Evolutionary conservation across 2,329 filamentous ascomycete species (phyloP).

Genomic region (Aspergillus brasiliensis): DNA sequence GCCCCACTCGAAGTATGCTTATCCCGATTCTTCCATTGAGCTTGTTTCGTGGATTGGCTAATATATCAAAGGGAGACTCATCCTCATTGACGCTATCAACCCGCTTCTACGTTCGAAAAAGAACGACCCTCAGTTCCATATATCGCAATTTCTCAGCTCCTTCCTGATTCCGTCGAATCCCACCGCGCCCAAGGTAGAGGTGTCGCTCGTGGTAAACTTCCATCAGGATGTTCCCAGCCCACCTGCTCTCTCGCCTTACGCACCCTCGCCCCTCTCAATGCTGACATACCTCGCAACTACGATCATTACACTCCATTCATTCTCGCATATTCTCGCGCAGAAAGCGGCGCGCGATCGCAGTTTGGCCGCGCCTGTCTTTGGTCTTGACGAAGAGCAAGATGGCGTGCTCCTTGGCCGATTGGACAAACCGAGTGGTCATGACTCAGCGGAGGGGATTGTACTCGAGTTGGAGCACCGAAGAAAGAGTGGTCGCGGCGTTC

Average conservation of each 20-base stretch:
- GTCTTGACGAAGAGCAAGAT: constrained; percentile 74
- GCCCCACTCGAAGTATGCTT: constrained; percentile 32
- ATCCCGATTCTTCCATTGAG: background rate
- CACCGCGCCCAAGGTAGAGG: constrained; percentile 39
- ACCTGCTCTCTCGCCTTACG: constrained; percentile 41
- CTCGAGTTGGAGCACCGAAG: constrained; percentile 84
- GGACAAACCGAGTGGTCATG: constrained; percentile 35
- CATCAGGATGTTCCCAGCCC: constrained; percentile 74
- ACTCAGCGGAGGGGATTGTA: constrained; percentile 63
- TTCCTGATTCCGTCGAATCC: constrained; percentile 59
- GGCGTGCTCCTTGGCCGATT: constrained; percentile 72
- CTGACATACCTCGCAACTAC: constrained; percentile 87
- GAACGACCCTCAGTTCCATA: constrained; percentile 55
- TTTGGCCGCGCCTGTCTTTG: constrained; percentile 74
- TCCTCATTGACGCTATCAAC: constrained; percentile 81
- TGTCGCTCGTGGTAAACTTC: constrained; percentile 77
- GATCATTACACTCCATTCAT: constrained; percentile 71
- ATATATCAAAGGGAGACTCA: constrained; percentile 62
- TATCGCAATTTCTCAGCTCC: constrained; percentile 70
- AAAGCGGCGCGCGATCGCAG: constrained; percentile 78
- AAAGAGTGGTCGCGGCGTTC: constrained; percentile 75
- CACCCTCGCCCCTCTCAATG: constrained; percentile 70
- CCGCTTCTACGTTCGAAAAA: constrained; percentile 52
- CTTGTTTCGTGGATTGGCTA: constrained; percentile 8
- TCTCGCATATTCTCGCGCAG: constrained; percentile 72